Evolutionary conservation across 2,329 filamentous ascomycete species (phyloP).

Genomic region (Alternaria sp.): DNA sequence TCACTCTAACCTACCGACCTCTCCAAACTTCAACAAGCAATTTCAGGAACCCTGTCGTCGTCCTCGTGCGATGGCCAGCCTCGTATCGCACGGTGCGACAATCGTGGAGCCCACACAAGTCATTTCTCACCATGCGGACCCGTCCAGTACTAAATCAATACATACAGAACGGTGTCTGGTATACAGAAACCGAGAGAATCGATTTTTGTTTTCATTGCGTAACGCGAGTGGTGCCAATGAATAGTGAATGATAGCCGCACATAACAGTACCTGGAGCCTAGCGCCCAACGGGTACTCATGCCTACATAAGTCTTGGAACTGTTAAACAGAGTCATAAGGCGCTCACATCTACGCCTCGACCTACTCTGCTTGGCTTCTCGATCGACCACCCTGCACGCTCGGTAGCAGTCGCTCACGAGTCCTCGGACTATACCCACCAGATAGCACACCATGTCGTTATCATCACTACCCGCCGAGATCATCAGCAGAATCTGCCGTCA

Average conservation of each 20-base stretch:
- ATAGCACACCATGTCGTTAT: neutral
- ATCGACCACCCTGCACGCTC: neutral
- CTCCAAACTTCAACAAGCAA: too few species aligned
- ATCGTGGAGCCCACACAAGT: too few species aligned
- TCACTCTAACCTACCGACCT: too few species aligned
- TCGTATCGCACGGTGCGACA: too few species aligned
- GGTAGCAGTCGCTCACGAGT: too few species aligned
- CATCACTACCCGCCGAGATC: neutral
- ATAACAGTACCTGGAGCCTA: neutral
- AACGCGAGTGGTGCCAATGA: neutral
- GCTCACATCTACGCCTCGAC: neutral
- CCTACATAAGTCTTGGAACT: neutral
- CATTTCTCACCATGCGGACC: too few species aligned
- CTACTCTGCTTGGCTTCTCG: neutral
- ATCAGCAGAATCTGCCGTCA: neutral
- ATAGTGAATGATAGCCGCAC: neutral
- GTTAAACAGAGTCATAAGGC: neutral
- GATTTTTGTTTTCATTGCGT: neutral
- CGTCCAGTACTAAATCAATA: neutral
- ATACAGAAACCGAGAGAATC: neutral
- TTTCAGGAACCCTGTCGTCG: too few species aligned
- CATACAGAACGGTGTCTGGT: neutral
- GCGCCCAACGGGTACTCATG: neutral
- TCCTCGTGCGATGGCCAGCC: too few species aligned
- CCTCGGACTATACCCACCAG: too few species aligned